Base-by-base conservation (phyloP, 1,284 basidiomycete species). In the Pseudozyma sp. region DNA sequence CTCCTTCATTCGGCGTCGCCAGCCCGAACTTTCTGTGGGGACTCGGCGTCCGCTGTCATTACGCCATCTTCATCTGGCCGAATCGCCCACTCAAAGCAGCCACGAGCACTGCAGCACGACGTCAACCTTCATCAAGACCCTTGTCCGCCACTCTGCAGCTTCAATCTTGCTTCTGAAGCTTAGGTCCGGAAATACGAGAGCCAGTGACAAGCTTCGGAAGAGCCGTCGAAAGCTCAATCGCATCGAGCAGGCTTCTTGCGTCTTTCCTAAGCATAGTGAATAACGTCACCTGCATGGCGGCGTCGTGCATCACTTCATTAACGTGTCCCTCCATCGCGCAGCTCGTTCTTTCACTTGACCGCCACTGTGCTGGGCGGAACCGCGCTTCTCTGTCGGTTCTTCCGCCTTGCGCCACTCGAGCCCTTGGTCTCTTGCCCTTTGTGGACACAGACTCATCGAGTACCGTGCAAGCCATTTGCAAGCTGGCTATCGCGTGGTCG, bases 251-350 rank as follows among this genome's bases (percentile, higher is more conserved):
- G 40, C n/a, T 42, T 7, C 40, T 52, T 16, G 39, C 24, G 5
- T 11, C 24, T 35, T 19, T 30, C 33, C 43, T 29, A n/a, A 35
- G 43, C 17, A 17, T 29, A 29, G 13, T 35, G 16, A 37, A 37
- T 10, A 14, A 14, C 39, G 29, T 45, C 42, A 33, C 40, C 48
- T 29, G 43, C 11, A 16, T 44, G 54, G 44, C 40, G 57, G 60
- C 45, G 47, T 67, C 29, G 35, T 53, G 57, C 64, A 37, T 56
- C 54, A 56, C 49, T 53, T 57, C 54, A 63, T 63, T n/a, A 24
- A n/a, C 43, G 9, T 33, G 16, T 17, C 43, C 33, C 39, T 55
- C 37, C 44, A n/a, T 8, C 44, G 14, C 24, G 57, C 50, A 60
- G 30, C 47, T 46, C 45, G 45, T 34, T 33, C 10, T 9, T 48